Percentiles rank a stretch among this genome's conserved stretches.
These are phyloP conservation scores for Combretum micranthum DNA, from an alignment of 345 rosid species.

Conservation along the genomic window DNA sequence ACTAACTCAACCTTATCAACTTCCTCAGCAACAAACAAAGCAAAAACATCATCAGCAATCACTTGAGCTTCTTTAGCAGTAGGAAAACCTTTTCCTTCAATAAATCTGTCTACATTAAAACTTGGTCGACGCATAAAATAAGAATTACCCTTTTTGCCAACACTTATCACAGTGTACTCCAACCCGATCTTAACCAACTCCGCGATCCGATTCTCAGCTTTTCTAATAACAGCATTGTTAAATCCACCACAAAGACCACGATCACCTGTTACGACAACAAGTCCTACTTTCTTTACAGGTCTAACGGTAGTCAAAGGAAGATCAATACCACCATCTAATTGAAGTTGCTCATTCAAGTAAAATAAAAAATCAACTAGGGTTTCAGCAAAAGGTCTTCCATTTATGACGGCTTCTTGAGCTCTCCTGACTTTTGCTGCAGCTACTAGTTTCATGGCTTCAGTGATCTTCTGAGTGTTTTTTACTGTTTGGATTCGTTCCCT, in stretches of 20 bases:
- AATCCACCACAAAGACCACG: constrained; percentile 84
- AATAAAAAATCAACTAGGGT: constrained; percentile 48
- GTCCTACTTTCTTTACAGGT: constrained; percentile 69
- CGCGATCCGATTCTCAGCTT: constrained; percentile 41
- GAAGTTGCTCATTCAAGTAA: constrained; percentile 42
- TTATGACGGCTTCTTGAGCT: constrained; percentile 88
- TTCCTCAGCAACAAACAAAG: constrained; percentile 61
- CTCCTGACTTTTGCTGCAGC: constrained; percentile 73
- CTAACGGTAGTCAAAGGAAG: constrained; percentile 58
- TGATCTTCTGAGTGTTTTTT: constrained; percentile 60
- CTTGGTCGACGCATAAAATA: constrained; percentile 53
- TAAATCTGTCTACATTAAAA: constrained; percentile 36
- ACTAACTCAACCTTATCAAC: constrained; percentile 89
- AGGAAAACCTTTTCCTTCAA: constrained; percentile 58
- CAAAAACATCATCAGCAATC: constrained; percentile 76
- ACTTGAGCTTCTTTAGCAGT: constrained; percentile 74
- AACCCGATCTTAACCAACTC: constrained; percentile 58
- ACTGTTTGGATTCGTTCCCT: constrained; percentile 50
- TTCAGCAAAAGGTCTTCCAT: constrained; percentile 62
- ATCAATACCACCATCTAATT: constrained; percentile 58
- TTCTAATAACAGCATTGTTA: constrained; percentile 56
- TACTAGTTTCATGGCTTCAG: constrained; percentile 83
- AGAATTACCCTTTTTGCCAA: constrained; percentile 78
- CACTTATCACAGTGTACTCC: constrained; percentile 57
- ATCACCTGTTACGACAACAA: constrained; percentile 64